These are phyloP conservation scores for Eutrema yunnanense DNA, from an alignment of 345 rosid species.

Conservation along the genomic window DNA sequence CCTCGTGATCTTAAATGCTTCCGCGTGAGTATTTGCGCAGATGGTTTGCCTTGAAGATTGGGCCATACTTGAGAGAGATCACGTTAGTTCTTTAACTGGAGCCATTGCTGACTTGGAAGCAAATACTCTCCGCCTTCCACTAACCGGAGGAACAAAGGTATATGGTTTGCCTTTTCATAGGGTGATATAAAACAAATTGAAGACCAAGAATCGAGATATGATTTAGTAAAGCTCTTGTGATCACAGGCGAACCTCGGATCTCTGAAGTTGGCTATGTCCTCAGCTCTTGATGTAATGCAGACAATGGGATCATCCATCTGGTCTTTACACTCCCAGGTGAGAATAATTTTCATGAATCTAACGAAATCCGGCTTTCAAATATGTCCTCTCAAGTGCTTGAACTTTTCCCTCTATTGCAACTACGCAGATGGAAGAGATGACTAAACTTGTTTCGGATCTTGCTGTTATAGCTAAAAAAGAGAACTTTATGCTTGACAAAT, in stretches of 20 bases:
- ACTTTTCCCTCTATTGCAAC: not conserved
- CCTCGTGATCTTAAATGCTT: conserved; percentile 9
- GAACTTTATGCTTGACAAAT: conserved; percentile 53
- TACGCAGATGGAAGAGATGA: conserved; percentile 54
- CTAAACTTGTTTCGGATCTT: conserved; percentile 55
- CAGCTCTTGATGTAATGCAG: conserved; percentile 84
- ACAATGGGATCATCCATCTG: conserved; percentile 68
- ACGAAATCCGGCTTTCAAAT: not conserved
- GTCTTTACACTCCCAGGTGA: conserved; percentile 60
- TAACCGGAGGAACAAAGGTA: conserved; percentile 78
- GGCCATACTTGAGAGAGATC: conserved; percentile 73
- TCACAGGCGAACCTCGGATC: conserved; percentile 68
- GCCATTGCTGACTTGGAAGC: conserved; percentile 82
- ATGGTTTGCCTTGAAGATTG: conserved; percentile 72
- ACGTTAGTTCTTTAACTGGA: conserved; percentile 59
- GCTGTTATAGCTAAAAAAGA: conserved; percentile 49
- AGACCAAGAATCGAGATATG: not conserved
- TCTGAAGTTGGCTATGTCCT: conserved; percentile 65
- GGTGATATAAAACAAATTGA: not conserved
- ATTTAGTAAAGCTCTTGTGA: conserved; percentile 4
- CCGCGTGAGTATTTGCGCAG: conserved; percentile 33
- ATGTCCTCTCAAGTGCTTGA: not conserved
- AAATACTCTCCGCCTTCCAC: conserved; percentile 77
- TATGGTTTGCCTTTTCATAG: conserved; percentile 4
- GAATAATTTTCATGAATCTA: conserved; percentile 2